Base-by-base conservation (phyloP, 1,139 yeast genomes). In the Hemisphaericaspora lyxosophila region DNA sequence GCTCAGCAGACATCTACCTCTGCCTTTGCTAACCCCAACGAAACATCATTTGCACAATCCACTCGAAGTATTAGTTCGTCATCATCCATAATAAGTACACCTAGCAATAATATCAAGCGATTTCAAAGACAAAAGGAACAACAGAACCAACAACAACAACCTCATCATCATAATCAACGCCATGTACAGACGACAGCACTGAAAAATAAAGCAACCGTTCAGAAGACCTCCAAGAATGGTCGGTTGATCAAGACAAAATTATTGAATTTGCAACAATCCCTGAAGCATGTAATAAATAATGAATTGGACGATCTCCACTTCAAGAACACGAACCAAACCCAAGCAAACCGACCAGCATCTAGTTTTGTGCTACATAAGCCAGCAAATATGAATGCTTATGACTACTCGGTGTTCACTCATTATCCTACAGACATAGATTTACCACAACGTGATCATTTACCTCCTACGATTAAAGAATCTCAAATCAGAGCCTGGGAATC, bases 401-500 rank as follows among this genome's bases (percentile, higher is more conserved):
- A 59, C 35, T 58, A 56, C 41, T 56, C 63, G 5, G 55, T 58
- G 7, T 59, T 55, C 31, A 45, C 59, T 5, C 51, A 54, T 35
- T 52, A 56, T 37, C 54, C 62, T 9, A 43, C 38, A 32, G 55
- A 49, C 2, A 48, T 41, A 12, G 58, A 52, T 34, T 26, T 45
- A n/a, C 55, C 54, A 22, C 52, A 49, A 34, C 54, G 54, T 3
- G 51, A 52, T 26, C 46, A 45, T 24, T 29, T 43, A n/a, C 59
- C 61, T 17, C 63, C 63, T 7, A 46, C 55, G 13, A 47, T 60
- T 2, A 62, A 59, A 36, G 62, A 59, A 32, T 67, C 74, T 4
- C 75, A 69, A 46, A 55, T 69, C n/a, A 60, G 59, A 41, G 75
- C 75, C 11, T 71, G 76, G 76, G 74, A 70, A 44, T 60, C 69